Base-by-base conservation (phyloP, 2,329 filamentous ascomycete species). In the Paracamarosporium sp. region DNA sequence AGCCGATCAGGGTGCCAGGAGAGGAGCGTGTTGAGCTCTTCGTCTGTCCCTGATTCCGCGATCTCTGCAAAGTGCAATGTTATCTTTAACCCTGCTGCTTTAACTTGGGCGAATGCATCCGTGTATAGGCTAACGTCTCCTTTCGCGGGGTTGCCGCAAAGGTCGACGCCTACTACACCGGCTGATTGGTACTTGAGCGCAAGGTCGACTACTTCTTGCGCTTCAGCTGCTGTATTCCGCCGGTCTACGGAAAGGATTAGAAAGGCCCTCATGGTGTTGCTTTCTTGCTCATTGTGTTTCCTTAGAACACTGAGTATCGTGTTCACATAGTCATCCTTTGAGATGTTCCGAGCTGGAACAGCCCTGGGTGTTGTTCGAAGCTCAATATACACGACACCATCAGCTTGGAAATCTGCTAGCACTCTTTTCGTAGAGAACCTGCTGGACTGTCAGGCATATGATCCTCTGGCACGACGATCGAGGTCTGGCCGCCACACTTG, bases 41-140 rank as follows among this genome's bases (percentile, higher is more conserved):
- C 73, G 2, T 82, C 78, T 2, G 82, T 82, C 0, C 83, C 83
- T 8, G 86, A 88, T 2, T 78, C 77, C 43, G 83, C 80, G 1
- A 85, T 82, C 76, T 95, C 92, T 2, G 89, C 92, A 71, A 95
- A 95, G 73, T 95, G 92, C 51, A 94, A 76, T 0, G 91, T 93
- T 25, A 92, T 76, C 1, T 82, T 82, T 15, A 95, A 73, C 0
- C 84, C 85, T 1, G 81, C 70, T 0, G 68, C 71, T 58, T 81
- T 83, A 5, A 89, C 90, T 53, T 80, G 78, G 1, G 72, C 65
- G 63, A 95, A 90, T 0, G 86, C 83, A 0, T 82, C 76, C 1
- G 79, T 78, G 71, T 92, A 90, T 6, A 85, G 75, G 15, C 81
- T 76, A 20, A 93, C 80, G 48, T 87, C 82, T 9, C 88, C 87